Conservation (phyloP, 2,329 filamentous ascomycete species). For the Colletotrichum viniferum region DNA sequence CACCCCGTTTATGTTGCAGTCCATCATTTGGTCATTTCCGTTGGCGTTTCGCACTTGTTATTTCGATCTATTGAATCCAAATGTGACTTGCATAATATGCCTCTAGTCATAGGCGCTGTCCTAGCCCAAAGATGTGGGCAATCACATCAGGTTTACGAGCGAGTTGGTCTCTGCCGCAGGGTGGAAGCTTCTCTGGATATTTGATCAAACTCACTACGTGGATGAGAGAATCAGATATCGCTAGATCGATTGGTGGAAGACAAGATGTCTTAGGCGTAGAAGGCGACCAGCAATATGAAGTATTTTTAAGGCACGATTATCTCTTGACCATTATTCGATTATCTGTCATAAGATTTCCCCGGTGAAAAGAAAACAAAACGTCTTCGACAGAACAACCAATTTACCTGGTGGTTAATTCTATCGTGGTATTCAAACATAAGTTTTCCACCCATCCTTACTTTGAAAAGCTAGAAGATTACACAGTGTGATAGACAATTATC, state of each 20-base stretch:
- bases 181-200: background rate
- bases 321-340: background rate
- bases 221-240: background rate
- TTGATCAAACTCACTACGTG: background rate
- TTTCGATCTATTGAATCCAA: background rate
- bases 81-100: background rate
- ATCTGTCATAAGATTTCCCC: too few species aligned
- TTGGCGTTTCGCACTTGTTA: background rate
- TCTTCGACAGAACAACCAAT: background rate
- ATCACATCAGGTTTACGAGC: background rate
- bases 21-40: background rate
- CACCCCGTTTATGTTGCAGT: background rate
- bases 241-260: background rate
- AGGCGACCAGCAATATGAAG: background rate
- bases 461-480: background rate
- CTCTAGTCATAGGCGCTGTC: background rate
- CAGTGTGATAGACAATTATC: background rate
- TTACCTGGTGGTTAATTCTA: background rate
- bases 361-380: background rate
- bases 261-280: background rate
- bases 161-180: fast-evolving
- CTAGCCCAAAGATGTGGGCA: background rate
- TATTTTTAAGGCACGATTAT: too few species aligned
- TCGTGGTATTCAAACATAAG: background rate
- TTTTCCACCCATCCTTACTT: background rate